Conservation (phyloP, 805 yeast genomes). For the Zygoascus biomembranicola region DNA sequence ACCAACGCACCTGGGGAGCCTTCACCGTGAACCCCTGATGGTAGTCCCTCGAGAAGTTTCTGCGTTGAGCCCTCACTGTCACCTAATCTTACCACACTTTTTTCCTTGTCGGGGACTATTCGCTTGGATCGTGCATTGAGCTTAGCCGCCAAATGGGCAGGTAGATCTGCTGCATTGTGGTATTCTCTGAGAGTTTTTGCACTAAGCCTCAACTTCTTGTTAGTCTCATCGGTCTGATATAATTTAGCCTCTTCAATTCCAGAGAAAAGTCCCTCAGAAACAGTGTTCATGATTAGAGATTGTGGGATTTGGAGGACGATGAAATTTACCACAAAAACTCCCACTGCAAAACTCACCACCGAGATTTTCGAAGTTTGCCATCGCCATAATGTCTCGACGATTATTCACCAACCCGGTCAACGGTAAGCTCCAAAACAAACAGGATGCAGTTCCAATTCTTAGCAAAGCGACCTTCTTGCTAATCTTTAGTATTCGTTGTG, state of each 20-base stretch:
- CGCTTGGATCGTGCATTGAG: conserved; percentile 6
- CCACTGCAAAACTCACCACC: too few relatives aligned
- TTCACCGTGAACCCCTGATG: background rate
- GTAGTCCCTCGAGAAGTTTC: background rate
- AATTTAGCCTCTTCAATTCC: background rate
- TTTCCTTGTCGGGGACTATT: conserved; percentile 4
- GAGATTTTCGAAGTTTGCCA: too few relatives aligned
- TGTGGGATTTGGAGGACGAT: too few relatives aligned
- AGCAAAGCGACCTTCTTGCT: background rate
- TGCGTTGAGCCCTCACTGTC: background rate
- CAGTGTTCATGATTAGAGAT: background rate
- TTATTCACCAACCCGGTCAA: conserved; percentile 11
- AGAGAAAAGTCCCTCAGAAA: background rate
- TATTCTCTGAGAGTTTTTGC: conserved; percentile 17
- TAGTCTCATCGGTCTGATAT: background rate
- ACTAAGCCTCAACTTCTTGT: conserved; percentile 1
- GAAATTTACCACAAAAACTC: too few relatives aligned
- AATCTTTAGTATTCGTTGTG: conserved; percentile 19
- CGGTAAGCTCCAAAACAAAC: background rate
- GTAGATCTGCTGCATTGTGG: conserved; percentile 16
- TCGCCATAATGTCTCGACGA: conserved; percentile 9
- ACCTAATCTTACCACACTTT: background rate
- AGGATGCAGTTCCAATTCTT: background rate
- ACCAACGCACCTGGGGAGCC: background rate
- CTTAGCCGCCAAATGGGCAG: conserved; percentile 20